Conservation (phyloP, 805 yeast species). For the Debaryomyces tyrocola region DNA sequence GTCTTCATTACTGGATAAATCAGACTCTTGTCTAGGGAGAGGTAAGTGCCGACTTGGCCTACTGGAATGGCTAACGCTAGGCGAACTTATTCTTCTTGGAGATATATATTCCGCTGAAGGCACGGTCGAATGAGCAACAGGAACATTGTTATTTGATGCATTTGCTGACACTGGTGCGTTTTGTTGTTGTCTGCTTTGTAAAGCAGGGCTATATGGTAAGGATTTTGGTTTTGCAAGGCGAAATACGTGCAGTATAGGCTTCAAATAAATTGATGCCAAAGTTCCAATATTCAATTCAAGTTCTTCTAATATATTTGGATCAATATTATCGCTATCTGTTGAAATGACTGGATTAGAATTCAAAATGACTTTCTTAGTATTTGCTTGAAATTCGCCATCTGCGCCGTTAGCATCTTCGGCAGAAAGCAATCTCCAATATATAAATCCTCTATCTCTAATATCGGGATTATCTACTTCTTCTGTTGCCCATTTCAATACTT, state of each 20-base stretch:
- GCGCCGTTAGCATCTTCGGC: constrained; percentile 32
- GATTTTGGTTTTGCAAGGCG: constrained; percentile 55
- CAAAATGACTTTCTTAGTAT: constrained; percentile 52
- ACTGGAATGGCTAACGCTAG: constrained; percentile 2
- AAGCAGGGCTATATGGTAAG: constrained; percentile 49
- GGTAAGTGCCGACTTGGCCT: constrained; percentile 8
- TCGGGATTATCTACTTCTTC: constrained; percentile 82
- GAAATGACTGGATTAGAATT: constrained; percentile 63
- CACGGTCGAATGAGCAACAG: neutral
- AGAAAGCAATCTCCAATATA: constrained; percentile 82
- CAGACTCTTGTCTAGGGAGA: constrained; percentile 20
- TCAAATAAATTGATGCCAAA: constrained; percentile 78
- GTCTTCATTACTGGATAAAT: constrained; percentile 12
- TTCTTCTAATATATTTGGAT: constrained; percentile 72
- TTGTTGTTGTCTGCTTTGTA: constrained; percentile 22
- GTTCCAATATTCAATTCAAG: constrained; percentile 80
- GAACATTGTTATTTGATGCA: neutral
- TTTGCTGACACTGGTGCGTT: constrained; percentile 4
- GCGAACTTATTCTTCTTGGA: constrained; percentile 3
- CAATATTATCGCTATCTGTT: constrained; percentile 66
- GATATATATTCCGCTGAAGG: constrained; percentile 1
- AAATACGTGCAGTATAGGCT: constrained; percentile 82
- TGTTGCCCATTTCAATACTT: constrained; percentile 64
- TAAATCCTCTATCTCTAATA: constrained; percentile 77
- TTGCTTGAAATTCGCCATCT: constrained; percentile 40